A percentile compares a stretch with the other conserved stretches of the same genome.
Evolutionary conservation across 225 moss, liverwort and hornwort species (phyloP).

Genomic region (Ulota crispa): DNA sequence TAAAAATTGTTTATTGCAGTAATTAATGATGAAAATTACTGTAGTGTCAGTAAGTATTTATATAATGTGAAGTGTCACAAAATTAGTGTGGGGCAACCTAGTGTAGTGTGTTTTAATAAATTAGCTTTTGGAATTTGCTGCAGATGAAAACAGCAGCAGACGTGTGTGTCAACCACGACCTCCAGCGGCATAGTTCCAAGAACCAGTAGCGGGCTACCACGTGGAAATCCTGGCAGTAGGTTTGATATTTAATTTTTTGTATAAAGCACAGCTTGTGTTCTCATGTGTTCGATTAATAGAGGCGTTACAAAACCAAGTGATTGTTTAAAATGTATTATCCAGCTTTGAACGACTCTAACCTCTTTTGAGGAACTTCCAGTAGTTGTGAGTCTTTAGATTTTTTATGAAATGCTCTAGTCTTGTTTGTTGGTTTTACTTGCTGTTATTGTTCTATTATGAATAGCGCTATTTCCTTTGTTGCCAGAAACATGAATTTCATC

Average conservation of each 20-base stretch:
- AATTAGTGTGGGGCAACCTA: no score
- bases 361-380: background rate
- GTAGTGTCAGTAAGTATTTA: no score
- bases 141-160: conserved; percentile 50
- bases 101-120: background rate
- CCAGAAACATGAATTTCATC: background rate
- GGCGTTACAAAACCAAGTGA: conserved; percentile 3
- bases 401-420: background rate
- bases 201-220: conserved; percentile 11
- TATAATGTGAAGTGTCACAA: no score
- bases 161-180: conserved; percentile 39
- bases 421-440: background rate
- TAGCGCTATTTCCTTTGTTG: background rate
- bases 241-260: background rate
- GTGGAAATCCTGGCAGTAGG: background rate
- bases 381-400: background rate
- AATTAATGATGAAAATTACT: no score
- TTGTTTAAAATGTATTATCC: conserved; percentile 26
- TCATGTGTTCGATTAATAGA: background rate
- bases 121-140: background rate
- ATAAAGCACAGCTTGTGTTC: conserved; percentile 15
- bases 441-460: background rate
- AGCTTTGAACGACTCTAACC: conserved; percentile 1
- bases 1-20: no score
- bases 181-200: conserved; percentile 31